Evolutionary conservation across 2,329 filamentous ascomycete species (phyloP).

Genomic region (Elsinoe fawcettii): DNA sequence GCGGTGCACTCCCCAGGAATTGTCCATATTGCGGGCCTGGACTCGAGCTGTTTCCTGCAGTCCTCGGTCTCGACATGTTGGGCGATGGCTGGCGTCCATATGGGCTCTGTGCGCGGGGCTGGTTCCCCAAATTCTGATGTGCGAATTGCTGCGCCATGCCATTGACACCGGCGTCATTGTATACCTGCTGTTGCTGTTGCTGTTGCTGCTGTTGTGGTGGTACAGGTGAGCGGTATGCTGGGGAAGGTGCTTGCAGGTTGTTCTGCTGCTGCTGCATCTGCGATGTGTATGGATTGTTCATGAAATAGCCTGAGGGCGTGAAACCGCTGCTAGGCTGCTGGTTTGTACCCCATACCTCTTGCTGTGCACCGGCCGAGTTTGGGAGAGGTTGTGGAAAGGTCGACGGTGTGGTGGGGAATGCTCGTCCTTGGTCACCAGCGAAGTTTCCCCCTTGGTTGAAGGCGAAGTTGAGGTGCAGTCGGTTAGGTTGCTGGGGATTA

Average conservation of each 20-base stretch:
- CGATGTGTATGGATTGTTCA: conserved; percentile 38
- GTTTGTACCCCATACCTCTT: conserved; percentile 50
- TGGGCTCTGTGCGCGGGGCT: conserved; percentile 57
- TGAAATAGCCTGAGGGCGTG: conserved; percentile 43
- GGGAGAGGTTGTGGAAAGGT: conserved; percentile 86
- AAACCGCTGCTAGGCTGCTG: conserved; percentile 37
- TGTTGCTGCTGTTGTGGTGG: conserved; percentile 45
- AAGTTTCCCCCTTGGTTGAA: conserved; percentile 38
- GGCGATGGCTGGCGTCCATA: conserved; percentile 65
- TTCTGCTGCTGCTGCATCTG: conserved; percentile 27
- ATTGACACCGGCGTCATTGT: conserved; percentile 72
- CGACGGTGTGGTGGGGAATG: conserved; percentile 67
- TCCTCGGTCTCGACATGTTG: conserved; percentile 66
- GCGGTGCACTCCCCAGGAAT: conserved; percentile 59
- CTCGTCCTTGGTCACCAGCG: conserved; percentile 38
- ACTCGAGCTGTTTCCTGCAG: conserved; percentile 51
- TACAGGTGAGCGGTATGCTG: conserved; percentile 44
- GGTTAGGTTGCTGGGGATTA: conserved; percentile 30
- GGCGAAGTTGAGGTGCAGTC: conserved; percentile 47
- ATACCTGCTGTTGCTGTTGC: conserved; percentile 45
- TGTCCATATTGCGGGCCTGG: conserved; percentile 51
- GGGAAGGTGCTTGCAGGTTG: conserved; percentile 27
- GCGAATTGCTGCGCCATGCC: conserved; percentile 93
- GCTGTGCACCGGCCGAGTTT: conserved; percentile 48
- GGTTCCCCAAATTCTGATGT: conserved; percentile 71